These are phyloP conservation scores for Trapa incisa DNA, from an alignment of 345 rosid species.

Conservation along the genomic window DNA sequence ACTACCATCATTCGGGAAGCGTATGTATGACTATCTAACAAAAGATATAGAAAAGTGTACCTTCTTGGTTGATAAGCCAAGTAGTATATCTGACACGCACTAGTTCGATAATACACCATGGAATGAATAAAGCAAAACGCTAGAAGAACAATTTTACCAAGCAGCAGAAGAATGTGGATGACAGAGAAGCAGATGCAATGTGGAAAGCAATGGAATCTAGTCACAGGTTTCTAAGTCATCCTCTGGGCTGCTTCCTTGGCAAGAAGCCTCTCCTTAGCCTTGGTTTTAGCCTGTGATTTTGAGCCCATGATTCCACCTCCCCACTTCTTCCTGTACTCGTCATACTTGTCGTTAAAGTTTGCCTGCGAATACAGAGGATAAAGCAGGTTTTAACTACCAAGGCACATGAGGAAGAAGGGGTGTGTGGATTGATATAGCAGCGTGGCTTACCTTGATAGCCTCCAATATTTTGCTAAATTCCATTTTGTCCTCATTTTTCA, in stretches of 20 bases:
- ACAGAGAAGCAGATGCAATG: too few species aligned
- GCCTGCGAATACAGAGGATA: slow-evolving; percentile 26
- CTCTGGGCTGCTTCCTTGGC: slow-evolving; percentile 79
- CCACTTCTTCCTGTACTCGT: slow-evolving; percentile 69
- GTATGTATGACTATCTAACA: too few species aligned
- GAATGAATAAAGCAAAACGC: too few species aligned
- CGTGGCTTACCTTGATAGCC: slow-evolving; percentile 47
- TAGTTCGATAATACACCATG: too few species aligned
- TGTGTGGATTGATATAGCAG: not conserved
- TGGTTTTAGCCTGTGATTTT: slow-evolving; percentile 67
- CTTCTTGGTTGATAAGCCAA: too few species aligned
- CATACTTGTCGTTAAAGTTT: slow-evolving; percentile 61
- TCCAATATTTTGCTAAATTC: slow-evolving; percentile 65
- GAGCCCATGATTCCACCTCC: slow-evolving; percentile 87
- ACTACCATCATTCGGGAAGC: too few species aligned
- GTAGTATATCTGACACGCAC: too few species aligned
- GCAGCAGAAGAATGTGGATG: too few species aligned
- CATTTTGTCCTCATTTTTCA: slow-evolving; percentile 66
- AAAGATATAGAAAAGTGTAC: too few species aligned
- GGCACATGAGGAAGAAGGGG: too few species aligned
- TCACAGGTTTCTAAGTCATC: slow-evolving; percentile 23
- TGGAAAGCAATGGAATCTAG: too few species aligned
- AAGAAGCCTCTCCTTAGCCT: slow-evolving; percentile 51
- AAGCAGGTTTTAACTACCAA: not conserved
- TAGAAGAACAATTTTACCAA: too few species aligned